Percentiles rank a stretch among this genome's conserved stretches.
Conservation (phyloP, 1,139 yeast genomes). For the Kluyveromyces marxianus region DNA sequence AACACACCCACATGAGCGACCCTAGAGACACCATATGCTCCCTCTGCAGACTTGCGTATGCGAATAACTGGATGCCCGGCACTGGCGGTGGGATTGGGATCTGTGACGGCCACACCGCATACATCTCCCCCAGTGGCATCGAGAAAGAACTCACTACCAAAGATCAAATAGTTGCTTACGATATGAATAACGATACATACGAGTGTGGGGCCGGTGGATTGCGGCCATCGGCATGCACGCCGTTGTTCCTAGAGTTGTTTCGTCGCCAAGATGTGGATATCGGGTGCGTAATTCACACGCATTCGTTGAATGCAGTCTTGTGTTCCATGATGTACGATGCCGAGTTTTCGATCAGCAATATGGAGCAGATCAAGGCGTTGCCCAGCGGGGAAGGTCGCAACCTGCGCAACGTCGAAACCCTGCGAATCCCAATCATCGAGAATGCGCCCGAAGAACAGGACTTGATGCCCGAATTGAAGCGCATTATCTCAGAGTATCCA, state of each 20-base stretch:
- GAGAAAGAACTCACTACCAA: conserved; percentile 87
- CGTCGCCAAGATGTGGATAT: conserved; percentile 37
- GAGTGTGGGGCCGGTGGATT: conserved; percentile 54
- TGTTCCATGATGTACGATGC: conserved; percentile 61
- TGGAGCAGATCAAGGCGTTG: conserved; percentile 90
- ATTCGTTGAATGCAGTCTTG: conserved; percentile 84
- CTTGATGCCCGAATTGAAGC: conserved; percentile 57
- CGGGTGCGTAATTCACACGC: conserved; percentile 94
- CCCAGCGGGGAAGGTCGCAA: conserved; percentile 48
- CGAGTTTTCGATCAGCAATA: conserved; percentile 67
- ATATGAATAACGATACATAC: conserved; percentile 46
- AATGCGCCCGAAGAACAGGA: conserved; percentile 87
- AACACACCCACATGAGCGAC: conserved; percentile 23
- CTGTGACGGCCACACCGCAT: conserved; percentile 48
- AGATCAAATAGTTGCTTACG: conserved; percentile 74
- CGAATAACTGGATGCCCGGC: conserved; percentile 88
- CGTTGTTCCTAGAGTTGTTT: conserved; percentile 73
- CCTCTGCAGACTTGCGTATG: conserved; percentile 67
- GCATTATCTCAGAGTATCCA: conserved; percentile 63
- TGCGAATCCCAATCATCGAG: conserved; percentile 83
- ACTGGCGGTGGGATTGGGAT: conserved; percentile 95
- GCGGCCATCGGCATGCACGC: conserved; percentile 92
- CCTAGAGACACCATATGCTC: conserved; percentile 85
- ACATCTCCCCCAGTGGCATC: conserved; percentile 90
- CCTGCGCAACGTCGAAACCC: conserved; percentile 62